Conservation (phyloP, 2,329 filamentous ascomycete genomes). For the Lasiodiplodia gonubiensis region DNA sequence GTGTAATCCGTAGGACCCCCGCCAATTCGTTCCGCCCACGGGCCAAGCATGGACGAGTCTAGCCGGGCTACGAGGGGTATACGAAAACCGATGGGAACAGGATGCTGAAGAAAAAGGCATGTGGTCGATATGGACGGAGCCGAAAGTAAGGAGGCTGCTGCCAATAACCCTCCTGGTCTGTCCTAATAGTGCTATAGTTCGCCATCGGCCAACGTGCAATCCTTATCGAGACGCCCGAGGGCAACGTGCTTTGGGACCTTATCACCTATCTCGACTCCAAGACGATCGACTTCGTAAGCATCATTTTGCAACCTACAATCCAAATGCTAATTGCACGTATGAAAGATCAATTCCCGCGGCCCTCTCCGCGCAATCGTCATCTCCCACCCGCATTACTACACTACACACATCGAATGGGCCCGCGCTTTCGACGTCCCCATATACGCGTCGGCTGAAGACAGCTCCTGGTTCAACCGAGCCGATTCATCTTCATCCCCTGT, state of each 20-base stretch:
- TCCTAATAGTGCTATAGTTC: conserved; percentile 51
- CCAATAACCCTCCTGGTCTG: conserved; percentile 35
- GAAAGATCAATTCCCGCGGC: conserved; percentile 62
- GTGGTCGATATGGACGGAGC: conserved; percentile 53
- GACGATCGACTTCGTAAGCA: conserved; percentile 58
- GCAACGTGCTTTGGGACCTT: conserved; percentile 83
- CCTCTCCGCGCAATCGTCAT: conserved; percentile 75
- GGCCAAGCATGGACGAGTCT: conserved; percentile 73
- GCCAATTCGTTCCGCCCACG: conserved; percentile 69
- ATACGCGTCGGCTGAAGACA: conserved; percentile 70
- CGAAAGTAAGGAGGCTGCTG: conserved; percentile 40
- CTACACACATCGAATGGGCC: conserved; percentile 77
- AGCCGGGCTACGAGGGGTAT: conserved; percentile 47
- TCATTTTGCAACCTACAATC: neutral
- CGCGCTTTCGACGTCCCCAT: conserved; percentile 71
- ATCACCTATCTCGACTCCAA: conserved; percentile 70
- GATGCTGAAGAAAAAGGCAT: conserved; percentile 53
- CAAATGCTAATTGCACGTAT: neutral
- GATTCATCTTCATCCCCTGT: conserved; percentile 49
- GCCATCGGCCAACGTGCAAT: conserved; percentile 78
- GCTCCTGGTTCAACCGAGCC: conserved; percentile 63
- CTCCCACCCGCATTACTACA: conserved; percentile 83
- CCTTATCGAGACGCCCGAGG: conserved; percentile 66
- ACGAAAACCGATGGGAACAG: conserved; percentile 62
- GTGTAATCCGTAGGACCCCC: conserved; percentile 54